Evolutionary conservation across 2,329 filamentous ascomycete genomes (phyloP).

Genomic region (Pseudopyricularia javanii): DNA sequence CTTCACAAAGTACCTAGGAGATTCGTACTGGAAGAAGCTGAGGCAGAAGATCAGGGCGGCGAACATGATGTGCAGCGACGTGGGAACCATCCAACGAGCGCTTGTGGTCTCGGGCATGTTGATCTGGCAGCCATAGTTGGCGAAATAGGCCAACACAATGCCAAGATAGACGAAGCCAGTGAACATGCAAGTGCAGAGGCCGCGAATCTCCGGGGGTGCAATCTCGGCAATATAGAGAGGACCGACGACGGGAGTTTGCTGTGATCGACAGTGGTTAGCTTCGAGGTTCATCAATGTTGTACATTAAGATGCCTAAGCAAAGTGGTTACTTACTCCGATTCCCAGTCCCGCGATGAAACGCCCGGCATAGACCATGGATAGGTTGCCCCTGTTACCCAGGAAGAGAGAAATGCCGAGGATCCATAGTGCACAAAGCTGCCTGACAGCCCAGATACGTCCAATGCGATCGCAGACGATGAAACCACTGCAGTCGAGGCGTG

Average conservation of each 20-base stretch:
- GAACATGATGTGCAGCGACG: slow-evolving; percentile 65
- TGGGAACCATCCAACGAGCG: slow-evolving; percentile 47
- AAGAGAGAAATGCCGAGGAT: slow-evolving; percentile 46
- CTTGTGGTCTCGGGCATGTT: slow-evolving; percentile 30
- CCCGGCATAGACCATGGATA: slow-evolving; percentile 47
- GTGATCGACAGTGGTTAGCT: neutral
- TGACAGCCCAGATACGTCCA: slow-evolving; percentile 50
- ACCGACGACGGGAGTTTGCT: slow-evolving; percentile 16
- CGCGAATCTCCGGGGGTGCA: slow-evolving; percentile 53
- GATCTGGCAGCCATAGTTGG: slow-evolving; percentile 46
- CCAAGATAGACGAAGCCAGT: slow-evolving; percentile 61
- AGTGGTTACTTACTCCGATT: slow-evolving; percentile 27
- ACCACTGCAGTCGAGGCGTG: slow-evolving; percentile 24
- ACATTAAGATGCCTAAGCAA: too few species aligned
- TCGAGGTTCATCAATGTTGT: neutral
- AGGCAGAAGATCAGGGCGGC: slow-evolving; percentile 56
- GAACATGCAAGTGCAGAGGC: slow-evolving; percentile 60
- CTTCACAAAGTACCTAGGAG: slow-evolving; percentile 58
- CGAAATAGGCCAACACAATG: slow-evolving; percentile 67
- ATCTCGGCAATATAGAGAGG: slow-evolving; percentile 63
- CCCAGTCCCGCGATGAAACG: slow-evolving; percentile 53
- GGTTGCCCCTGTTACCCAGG: slow-evolving; percentile 36
- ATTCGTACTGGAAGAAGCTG: slow-evolving; percentile 56
- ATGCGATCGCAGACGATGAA: slow-evolving; percentile 47
- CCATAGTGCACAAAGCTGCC: slow-evolving; percentile 44